Percentiles rank a stretch among this genome's conserved stretches.
Conservation (phyloP, 148 eudicot species). For the Limonium bicolor region DNA sequence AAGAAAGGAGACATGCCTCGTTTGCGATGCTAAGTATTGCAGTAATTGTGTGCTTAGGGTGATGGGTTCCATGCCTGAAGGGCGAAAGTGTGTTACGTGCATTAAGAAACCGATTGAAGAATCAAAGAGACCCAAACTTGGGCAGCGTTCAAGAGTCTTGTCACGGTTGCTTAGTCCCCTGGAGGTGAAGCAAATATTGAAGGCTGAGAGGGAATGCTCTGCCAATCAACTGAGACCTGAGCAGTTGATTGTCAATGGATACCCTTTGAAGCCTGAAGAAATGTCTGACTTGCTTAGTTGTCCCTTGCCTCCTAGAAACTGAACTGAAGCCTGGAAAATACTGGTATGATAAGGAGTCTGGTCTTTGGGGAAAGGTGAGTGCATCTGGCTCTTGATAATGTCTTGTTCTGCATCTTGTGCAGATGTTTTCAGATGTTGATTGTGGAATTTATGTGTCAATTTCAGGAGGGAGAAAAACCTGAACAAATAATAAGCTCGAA, state of each 20-base stretch:
- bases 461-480: constrained; percentile 92
- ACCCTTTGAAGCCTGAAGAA: constrained; percentile 79
- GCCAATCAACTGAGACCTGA: constrained; percentile 98
- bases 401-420: neutral
- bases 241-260: constrained; percentile 75
- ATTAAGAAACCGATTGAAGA: constrained; percentile 82
- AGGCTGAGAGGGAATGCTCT: constrained; percentile 85
- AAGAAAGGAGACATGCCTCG: constrained; percentile 67
- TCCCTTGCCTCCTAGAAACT: constrained; percentile 68
- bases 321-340: constrained; percentile 78
- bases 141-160: constrained; percentile 72
- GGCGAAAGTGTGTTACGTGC: constrained; percentile 96
- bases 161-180: constrained; percentile 72
- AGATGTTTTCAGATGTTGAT: neutral
- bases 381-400: too few species aligned
- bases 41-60: constrained; percentile 91
- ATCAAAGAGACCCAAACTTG: constrained; percentile 52
- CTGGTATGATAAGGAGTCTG: constrained; percentile 99
- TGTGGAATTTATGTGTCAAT: too few species aligned
- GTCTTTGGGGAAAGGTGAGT: constrained; percentile 89
- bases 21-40: constrained; percentile 81
- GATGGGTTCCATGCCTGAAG: constrained; percentile 99
- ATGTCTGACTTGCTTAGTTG: constrained; percentile 87
- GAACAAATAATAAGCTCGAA: constrained; percentile 78
- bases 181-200: constrained; percentile 96